A percentile compares a stretch with the other conserved stretches of the same genome.
phyloP scores from a whole-genome alignment of 768 basidiomycete genomes.

The Suillus plorans region DNA sequence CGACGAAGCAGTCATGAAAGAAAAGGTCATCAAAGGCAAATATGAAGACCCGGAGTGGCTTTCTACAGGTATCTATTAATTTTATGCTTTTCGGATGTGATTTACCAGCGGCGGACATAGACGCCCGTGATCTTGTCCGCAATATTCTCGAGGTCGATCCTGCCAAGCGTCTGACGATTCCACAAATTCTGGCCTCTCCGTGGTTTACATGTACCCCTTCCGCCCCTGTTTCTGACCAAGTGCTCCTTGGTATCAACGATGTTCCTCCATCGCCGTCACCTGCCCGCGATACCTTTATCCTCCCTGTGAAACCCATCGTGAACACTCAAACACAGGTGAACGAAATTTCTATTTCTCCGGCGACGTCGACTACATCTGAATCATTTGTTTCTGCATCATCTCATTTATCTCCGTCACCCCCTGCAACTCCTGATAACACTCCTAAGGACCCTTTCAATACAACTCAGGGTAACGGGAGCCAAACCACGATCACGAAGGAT shows the following conservation, averaged over 20 bases:
- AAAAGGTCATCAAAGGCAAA: constrained; percentile 78
- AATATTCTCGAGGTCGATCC: constrained; percentile 79
- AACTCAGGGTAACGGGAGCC: constrained; percentile 46
- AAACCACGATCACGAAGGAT: constrained; percentile 57
- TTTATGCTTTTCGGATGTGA: constrained; percentile 5
- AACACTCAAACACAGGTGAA: constrained; percentile 15
- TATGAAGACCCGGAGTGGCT: constrained; percentile 95
- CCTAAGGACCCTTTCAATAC: constrained; percentile 43
- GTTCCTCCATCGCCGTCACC: constrained; percentile 33
- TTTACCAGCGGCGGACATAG: constrained; percentile 38
- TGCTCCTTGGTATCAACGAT: constrained; percentile 18
- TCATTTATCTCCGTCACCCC: constrained; percentile 48
- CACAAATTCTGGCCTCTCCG: constrained; percentile 79
- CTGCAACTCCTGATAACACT: constrained; percentile 57
- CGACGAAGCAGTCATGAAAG: constrained; percentile 79
- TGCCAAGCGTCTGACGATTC: constrained; percentile 70
- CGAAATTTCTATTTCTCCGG: constrained; percentile 46
- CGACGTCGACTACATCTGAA: constrained; percentile 38
- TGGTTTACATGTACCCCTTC: constrained; percentile 66
- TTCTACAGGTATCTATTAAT: constrained; percentile 59
- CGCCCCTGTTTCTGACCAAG: constrained; percentile 3
- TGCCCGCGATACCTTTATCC: constrained; percentile 28
- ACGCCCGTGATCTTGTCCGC: constrained; percentile 81
- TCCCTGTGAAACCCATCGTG: constrained; percentile 21
- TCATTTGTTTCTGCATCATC: constrained; percentile 55